Percentiles rank a stretch among this genome's conserved stretches.
These are phyloP conservation scores for Citrus cavaleriei DNA, from an alignment of 345 rosid genomes.

Conservation along the genomic window DNA sequence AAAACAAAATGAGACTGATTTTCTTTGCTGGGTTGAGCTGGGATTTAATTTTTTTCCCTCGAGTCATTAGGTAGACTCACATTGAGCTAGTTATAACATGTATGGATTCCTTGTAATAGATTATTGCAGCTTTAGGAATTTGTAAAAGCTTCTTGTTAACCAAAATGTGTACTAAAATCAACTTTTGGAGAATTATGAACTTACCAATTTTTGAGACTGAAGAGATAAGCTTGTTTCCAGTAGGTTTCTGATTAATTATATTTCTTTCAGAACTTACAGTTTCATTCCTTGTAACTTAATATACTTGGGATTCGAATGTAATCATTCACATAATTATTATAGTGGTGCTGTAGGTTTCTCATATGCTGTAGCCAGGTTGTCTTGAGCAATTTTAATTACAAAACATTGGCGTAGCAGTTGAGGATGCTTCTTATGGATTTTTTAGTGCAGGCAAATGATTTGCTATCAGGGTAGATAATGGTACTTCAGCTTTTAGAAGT, in stretches of 20 bases:
- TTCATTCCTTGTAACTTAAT: not conserved
- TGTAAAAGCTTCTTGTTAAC: not conserved
- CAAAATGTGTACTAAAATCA: not conserved
- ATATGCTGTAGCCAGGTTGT: not conserved
- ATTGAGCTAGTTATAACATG: not conserved
- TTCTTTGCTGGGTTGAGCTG: not conserved
- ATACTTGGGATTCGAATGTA: not conserved
- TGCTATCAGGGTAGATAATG: not conserved
- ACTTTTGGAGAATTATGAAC: not conserved
- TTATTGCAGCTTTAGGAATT: not conserved
- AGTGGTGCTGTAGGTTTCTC: not conserved
- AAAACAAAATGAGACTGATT: not conserved
- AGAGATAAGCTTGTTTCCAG: not conserved
- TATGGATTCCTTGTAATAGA: not conserved
- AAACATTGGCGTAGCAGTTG: not conserved
- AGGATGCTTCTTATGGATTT: not conserved
- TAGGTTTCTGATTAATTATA: not conserved
- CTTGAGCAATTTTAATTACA: not conserved
- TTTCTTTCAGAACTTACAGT: not conserved
- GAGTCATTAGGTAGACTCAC: not conserved
- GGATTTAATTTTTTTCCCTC: not conserved
- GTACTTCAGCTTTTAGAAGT: not conserved
- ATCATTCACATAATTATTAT: not conserved
- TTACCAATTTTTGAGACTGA: not conserved
- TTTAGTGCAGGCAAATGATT: not conserved